Percentiles rank a stretch among this genome's conserved stretches.
These are phyloP conservation scores for Viola odorata DNA, from an alignment of 345 rosid species.

Conservation along the genomic window DNA sequence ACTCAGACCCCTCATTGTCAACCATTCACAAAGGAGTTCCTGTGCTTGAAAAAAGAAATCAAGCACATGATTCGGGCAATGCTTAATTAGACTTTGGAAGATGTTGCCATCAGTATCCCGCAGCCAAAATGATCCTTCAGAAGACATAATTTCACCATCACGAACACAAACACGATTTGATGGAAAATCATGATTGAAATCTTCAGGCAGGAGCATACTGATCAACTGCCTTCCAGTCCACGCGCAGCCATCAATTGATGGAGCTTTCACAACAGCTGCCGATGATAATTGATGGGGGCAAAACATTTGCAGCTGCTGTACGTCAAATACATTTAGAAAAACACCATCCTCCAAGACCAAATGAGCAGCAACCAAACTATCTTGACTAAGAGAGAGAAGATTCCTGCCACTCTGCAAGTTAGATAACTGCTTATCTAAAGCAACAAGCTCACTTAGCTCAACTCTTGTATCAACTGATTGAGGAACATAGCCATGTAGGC, in stretches of 20 bases:
- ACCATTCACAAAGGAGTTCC: slow-evolving; percentile 84
- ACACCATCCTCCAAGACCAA: slow-evolving; percentile 53
- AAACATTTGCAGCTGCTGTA: slow-evolving; percentile 86
- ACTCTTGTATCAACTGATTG: slow-evolving; percentile 65
- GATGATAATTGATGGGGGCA: slow-evolving; percentile 35
- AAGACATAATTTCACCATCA: slow-evolving; percentile 57
- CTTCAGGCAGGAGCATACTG: slow-evolving; percentile 70
- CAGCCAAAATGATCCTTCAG: slow-evolving; percentile 71
- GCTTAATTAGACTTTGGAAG: slow-evolving; percentile 56
- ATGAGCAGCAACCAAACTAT: slow-evolving; percentile 72
- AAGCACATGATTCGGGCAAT: slow-evolving; percentile 41
- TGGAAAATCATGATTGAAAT: slow-evolving; percentile 48
- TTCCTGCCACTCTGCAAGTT: slow-evolving; percentile 77
- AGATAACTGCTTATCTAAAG: slow-evolving; percentile 65
- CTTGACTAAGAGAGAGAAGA: slow-evolving; percentile 71
- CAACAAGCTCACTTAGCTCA: slow-evolving; percentile 80
- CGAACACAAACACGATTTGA: slow-evolving; percentile 38
- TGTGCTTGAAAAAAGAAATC: slow-evolving; percentile 63
- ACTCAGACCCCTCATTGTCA: slow-evolving; percentile 68
- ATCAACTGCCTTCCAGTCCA: slow-evolving; percentile 92
- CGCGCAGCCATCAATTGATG: slow-evolving; percentile 28
- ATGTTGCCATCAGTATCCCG: slow-evolving; percentile 64
- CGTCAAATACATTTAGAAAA: slow-evolving; percentile 38
- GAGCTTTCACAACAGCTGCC: slow-evolving; percentile 46
- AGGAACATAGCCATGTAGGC: slow-evolving; percentile 91